Conservation (phyloP, 805 yeast genomes). For the Lipomyces starkeyi region DNA sequence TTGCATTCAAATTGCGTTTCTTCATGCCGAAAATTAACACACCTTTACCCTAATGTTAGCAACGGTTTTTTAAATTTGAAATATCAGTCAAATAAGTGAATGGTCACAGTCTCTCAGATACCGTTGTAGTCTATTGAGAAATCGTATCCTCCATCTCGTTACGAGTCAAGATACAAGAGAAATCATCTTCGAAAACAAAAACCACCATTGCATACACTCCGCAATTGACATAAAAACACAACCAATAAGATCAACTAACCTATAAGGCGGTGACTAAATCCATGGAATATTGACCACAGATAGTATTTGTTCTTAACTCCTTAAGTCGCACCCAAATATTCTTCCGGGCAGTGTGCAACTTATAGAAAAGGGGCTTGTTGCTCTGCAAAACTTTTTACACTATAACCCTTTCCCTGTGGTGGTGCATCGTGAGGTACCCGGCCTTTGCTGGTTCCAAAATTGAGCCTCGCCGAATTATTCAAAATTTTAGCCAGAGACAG, state of each 20-base stretch:
- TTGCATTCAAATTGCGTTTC: constrained; percentile 38
- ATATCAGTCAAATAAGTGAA: neutral
- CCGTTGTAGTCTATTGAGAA: constrained; percentile 88
- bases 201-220: neutral
- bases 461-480: neutral
- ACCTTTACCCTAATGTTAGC: neutral
- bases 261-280: neutral
- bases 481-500: neutral
- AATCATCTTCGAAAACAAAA: constrained; percentile 21
- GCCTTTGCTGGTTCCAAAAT: neutral
- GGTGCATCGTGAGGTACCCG: neutral
- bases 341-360: neutral
- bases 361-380: neutral
- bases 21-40: constrained; percentile 21
- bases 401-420: neutral
- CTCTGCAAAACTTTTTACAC: neutral
- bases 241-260: neutral
- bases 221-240: neutral
- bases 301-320: neutral
- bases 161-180: constrained; percentile 32
- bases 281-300: neutral
- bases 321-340: neutral
- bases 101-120: constrained; percentile 66
- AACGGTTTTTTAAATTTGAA: neutral
- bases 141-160: constrained; percentile 36